Base-by-base conservation (phyloP, 208 protist species). In the Wallacemonas rigidus region DNA sequence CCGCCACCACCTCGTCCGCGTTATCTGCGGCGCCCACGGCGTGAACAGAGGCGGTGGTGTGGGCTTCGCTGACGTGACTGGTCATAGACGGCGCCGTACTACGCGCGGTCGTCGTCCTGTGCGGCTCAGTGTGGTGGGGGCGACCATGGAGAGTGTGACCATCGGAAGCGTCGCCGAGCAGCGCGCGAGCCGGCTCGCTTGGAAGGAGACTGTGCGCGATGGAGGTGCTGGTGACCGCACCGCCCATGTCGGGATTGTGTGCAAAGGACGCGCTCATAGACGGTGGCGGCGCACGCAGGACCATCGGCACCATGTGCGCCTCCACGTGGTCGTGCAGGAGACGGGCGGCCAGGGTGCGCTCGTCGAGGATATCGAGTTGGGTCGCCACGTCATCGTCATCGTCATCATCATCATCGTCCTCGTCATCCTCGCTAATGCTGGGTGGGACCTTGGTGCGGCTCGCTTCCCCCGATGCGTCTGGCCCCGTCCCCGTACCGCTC, bases 1-100 rank as follows among this genome's bases (percentile, higher is more conserved):
- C 40, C 60, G 67, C 9, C 67, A 76, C 71, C 65, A 82, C 50
- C 73, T 76, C 55, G 67, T 83, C 53, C 67, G 47, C 69, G 26
- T 26, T 26, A 53, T 74, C 60, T 57, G 70, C 51, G 71, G 69
- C 62, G 51, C 74, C 36, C 50, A 58, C 50, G 55, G 67, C n/a
- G 55, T 40, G 55, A 54, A 51, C 43, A 8, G 14, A n/a, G 41
- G 5, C 9, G 15, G 43, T 50, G n/a, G 40, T 1, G 17, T 7
- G 14, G 60, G 41, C 60, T 14, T 12, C 45, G 45, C 45, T 50
- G 45, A 6, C 45, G 45, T 50, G 45, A 0, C 45, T 50, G 7
- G 8, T 12, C 12, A 47, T 38, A 5, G 58, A 64, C 38, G 40
- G 58, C 40, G 58, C 58, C 36, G 36, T 14, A 48, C 58, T 64